phyloP scores from a whole-genome alignment of 1,139 yeast genomes.

The Candida tetrigidarum region DNA sequence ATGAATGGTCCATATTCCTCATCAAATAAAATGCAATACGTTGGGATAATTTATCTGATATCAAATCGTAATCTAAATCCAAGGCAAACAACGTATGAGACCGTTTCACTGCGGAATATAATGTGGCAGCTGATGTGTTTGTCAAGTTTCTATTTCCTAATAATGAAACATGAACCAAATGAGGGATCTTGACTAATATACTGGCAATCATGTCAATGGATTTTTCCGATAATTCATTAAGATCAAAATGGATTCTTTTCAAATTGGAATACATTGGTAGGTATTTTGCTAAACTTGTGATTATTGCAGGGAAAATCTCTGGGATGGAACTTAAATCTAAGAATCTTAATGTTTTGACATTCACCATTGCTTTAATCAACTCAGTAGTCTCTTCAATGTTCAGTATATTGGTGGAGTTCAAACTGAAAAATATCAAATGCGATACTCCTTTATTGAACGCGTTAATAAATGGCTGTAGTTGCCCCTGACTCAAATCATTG shows the following conservation, averaged over 20 bases:
- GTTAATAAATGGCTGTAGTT: constrained; percentile 53
- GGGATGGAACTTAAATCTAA: constrained; percentile 80
- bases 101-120: constrained; percentile 71
- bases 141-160: constrained; percentile 64
- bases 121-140: constrained; percentile 62
- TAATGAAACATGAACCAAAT: constrained; percentile 77
- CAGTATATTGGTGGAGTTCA: constrained; percentile 67
- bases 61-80: constrained; percentile 70
- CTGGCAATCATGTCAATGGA: constrained; percentile 71
- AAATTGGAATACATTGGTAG: constrained; percentile 69
- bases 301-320: constrained; percentile 69
- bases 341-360: constrained; percentile 62
- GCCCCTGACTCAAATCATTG: constrained; percentile 66
- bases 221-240: constrained; percentile 65
- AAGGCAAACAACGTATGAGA: constrained; percentile 68
- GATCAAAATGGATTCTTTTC: constrained; percentile 78
- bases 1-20: constrained; percentile 74
- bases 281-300: constrained; percentile 61
- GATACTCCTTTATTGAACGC: constrained; percentile 38
- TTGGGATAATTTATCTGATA: constrained; percentile 73
- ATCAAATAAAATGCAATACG: constrained; percentile 81
- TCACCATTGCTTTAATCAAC: constrained; percentile 54
- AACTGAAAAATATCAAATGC: constrained; percentile 63
- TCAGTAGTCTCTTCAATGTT: constrained; percentile 58
- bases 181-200: constrained; percentile 68